Base-by-base conservation (phyloP, 2,329 filamentous ascomycete species). In the Neophaeococcomyces mojaviensis region DNA sequence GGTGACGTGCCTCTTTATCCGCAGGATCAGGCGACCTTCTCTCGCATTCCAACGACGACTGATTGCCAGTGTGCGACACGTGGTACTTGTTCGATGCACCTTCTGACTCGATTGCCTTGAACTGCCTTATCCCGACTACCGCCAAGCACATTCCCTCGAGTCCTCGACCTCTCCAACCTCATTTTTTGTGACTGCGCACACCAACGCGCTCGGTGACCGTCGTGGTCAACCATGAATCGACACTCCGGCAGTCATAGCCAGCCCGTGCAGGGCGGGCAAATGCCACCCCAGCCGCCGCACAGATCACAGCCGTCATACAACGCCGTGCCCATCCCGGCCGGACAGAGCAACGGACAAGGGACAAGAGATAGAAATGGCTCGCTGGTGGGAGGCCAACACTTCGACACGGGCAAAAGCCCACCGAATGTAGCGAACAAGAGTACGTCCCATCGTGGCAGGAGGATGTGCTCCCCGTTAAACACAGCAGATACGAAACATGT, bases 401-500 rank as follows among this genome's bases (percentile, higher is more conserved):
- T 68, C 51, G 68, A 70, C 49, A 65, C 71, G 64, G 64, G 65
- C 49, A 67, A 68, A 58, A 71, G 68, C 50, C 68, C 68, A 47
- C 68, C 68, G 13, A 69, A 68, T 48, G 61, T 65, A 44, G 64
- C 62, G 50, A 67, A 63, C 58, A 69, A 70, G 60, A 65, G 61
- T 59, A 57, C 52, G 49, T 58, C 31, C 42, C 19, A 46, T 33
- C 16, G 15, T 13, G n/a, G 20, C 13, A 3, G 4, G 8, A 28
- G 13, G 43, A 39, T 16, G 26, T 30, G 2, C 15, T 22, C 24
- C 13, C 18, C 16, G 15, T 22, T 26, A 30, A 47, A 12, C 33
- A 37, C 19, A 44, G 40, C 52, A 96, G 90, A 95, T 67, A 95
- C 92, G 15, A 85, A 89, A 51, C 92, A 97, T 71, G 92, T 98